Percentiles rank a stretch among this genome's conserved stretches.
phyloP scores from a whole-genome alignment of 106 monocot genomes.

The Dioscorea zingiberensis region DNA sequence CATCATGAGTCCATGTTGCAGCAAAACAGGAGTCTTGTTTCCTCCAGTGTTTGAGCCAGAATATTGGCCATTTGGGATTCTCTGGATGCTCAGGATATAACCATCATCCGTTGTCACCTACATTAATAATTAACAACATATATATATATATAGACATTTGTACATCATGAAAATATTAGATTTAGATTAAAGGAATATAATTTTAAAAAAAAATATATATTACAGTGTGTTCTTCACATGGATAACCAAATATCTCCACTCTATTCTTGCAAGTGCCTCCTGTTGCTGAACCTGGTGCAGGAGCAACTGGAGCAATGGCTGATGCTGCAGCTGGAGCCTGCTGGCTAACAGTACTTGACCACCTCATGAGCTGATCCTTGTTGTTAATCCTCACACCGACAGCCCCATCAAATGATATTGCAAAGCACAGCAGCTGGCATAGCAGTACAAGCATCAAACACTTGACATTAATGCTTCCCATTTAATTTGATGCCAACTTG shows the following conservation, averaged over 20 bases:
- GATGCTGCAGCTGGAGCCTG: neutral
- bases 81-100: slow-evolving; percentile 32
- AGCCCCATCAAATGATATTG: neutral
- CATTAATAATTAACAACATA: neutral
- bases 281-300: neutral
- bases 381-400: neutral
- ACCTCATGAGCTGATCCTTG: neutral
- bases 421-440: neutral
- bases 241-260: slow-evolving; percentile 1
- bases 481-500: neutral
- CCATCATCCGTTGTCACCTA: slow-evolving; percentile 62
- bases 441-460: neutral
- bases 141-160: neutral
- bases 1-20: slow-evolving; percentile 9
- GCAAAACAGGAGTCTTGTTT: slow-evolving; percentile 2
- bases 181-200: too few relatives aligned
- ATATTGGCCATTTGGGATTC: slow-evolving; percentile 3
- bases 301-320: neutral
- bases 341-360: neutral
- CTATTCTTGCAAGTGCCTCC: neutral
- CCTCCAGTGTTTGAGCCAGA: neutral
- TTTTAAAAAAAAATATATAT: too few relatives aligned
- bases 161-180: too few relatives aligned
- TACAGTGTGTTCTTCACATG: slow-evolving; percentile 4
- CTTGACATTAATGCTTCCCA: too few relatives aligned